Evolutionary conservation across 2,329 filamentous ascomycete genomes (phyloP).

Genomic region (Fusarium falciforme): DNA sequence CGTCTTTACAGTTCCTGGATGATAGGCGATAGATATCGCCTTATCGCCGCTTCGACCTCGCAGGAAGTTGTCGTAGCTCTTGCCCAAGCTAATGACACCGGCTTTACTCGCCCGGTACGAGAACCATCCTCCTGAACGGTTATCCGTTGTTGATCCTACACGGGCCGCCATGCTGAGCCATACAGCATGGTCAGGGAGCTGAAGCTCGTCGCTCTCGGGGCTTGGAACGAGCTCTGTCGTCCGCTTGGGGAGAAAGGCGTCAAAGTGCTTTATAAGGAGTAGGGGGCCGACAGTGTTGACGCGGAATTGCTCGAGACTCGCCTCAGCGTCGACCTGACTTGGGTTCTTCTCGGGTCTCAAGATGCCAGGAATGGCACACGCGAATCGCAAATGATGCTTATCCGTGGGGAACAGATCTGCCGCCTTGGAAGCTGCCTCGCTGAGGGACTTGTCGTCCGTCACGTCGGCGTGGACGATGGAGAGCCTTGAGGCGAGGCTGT

Average conservation of each 20-base stretch:
- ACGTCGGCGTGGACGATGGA: conserved; percentile 58
- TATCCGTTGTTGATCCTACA: conserved; percentile 80
- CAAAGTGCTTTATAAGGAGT: conserved; percentile 81
- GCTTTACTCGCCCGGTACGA: conserved; percentile 82
- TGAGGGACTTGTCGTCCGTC: conserved; percentile 71
- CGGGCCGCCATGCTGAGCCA: conserved; percentile 83
- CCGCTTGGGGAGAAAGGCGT: conserved; percentile 73
- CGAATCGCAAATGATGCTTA: conserved; percentile 73
- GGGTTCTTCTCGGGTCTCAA: conserved; percentile 80
- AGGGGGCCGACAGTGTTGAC: conserved; percentile 81
- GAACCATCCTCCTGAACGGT: conserved; percentile 83
- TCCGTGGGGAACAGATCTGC: conserved; percentile 62
- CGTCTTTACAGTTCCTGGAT: conserved; percentile 85
- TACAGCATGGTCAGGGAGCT: conserved; percentile 66
- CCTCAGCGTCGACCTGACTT: conserved; percentile 68
- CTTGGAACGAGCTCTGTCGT: conserved; percentile 52
- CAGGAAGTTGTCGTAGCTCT: conserved; percentile 78
- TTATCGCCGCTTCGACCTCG: conserved; percentile 66
- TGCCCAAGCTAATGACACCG: conserved; percentile 76
- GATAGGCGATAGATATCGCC: conserved; percentile 76
- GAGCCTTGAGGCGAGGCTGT: conserved; percentile 49
- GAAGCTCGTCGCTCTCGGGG: conserved; percentile 24
- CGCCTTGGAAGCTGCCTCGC: conserved; percentile 64
- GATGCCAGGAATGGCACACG: conserved; percentile 77
- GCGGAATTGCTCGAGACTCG: conserved; percentile 75